Percentiles rank a stretch among this genome's conserved stretches.
Evolutionary conservation across 768 basidiomycete species (phyloP).

Genomic region (Calvatia gigantea): DNA sequence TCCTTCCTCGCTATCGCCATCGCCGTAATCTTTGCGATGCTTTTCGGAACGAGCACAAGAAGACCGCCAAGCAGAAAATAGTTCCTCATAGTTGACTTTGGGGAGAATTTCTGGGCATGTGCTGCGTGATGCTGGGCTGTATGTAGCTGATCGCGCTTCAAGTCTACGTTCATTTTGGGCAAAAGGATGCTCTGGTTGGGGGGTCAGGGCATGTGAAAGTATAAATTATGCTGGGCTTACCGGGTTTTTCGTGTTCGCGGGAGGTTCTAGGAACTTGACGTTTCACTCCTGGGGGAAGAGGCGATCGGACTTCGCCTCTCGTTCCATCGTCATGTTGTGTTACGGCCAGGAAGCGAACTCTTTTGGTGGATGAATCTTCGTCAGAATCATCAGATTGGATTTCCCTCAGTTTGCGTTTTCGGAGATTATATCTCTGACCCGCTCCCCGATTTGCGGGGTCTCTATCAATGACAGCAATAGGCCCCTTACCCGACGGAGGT

Average conservation of each 20-base stretch:
- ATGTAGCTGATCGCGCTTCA: background rate
- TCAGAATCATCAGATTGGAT: background rate
- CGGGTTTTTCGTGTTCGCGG: background rate
- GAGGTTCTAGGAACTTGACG: constrained; percentile 3
- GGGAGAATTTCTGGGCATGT: background rate
- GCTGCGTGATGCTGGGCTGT: background rate
- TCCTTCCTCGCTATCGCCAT: background rate
- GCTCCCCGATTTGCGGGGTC: background rate
- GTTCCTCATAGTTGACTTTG: background rate
- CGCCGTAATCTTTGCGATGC: background rate
- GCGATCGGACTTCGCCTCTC: background rate
- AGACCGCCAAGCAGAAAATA: background rate
- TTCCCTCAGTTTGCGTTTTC: background rate
- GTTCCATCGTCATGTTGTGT: constrained; percentile 5
- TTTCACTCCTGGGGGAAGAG: constrained; percentile 1
- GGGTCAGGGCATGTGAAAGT: background rate
- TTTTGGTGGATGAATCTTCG: background rate
- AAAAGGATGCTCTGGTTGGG: background rate
- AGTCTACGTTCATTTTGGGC: background rate
- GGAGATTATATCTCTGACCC: background rate
- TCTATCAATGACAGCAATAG: background rate
- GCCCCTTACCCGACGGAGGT: background rate
- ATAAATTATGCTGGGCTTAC: background rate
- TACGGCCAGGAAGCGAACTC: background rate
- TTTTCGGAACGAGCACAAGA: no score